These are phyloP conservation scores for Evernia prunastri DNA, from an alignment of 495 filamentous ascomycete species.

Conservation along the genomic window DNA sequence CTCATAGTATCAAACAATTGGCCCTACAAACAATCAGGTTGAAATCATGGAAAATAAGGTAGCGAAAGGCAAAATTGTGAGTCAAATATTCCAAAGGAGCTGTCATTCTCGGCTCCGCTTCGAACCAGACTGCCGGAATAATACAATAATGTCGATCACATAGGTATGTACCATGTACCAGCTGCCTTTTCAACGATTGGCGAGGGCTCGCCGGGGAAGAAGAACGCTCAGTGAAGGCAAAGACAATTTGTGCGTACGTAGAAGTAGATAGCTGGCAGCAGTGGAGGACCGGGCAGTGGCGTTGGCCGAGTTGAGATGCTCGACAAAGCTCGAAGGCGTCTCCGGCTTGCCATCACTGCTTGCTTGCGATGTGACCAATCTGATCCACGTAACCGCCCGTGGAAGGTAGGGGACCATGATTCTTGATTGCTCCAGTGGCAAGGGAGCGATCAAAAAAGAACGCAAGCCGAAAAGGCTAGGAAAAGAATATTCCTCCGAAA, in stretches of 20 bases:
- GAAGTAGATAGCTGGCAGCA: not conserved
- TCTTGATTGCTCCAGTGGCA: not conserved
- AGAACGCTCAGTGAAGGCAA: not conserved
- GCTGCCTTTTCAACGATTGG: not conserved
- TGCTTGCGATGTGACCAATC: not conserved
- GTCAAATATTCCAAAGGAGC: not conserved
- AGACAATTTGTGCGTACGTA: not conserved
- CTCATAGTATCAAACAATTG: not conserved
- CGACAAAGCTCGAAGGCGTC: not conserved
- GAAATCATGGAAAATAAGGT: not conserved
- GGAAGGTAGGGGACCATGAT: not conserved
- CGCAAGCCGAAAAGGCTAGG: not conserved
- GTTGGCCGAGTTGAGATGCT: not conserved
- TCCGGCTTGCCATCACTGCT: not conserved
- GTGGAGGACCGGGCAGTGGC: not conserved
- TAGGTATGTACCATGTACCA: too few relatives aligned
- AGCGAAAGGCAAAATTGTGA: not conserved
- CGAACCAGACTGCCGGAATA: conserved; percentile 7
- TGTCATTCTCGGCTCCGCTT: conserved; percentile 2
- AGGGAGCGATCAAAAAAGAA: not conserved
- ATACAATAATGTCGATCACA: not conserved
- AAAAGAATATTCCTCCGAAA: not conserved
- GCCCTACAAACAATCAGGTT: not conserved
- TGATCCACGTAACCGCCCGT: not conserved
- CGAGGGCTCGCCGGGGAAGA: not conserved